Base-by-base conservation (phyloP, 164 flowering plant genomes). In the Stephania cephalantha region DNA sequence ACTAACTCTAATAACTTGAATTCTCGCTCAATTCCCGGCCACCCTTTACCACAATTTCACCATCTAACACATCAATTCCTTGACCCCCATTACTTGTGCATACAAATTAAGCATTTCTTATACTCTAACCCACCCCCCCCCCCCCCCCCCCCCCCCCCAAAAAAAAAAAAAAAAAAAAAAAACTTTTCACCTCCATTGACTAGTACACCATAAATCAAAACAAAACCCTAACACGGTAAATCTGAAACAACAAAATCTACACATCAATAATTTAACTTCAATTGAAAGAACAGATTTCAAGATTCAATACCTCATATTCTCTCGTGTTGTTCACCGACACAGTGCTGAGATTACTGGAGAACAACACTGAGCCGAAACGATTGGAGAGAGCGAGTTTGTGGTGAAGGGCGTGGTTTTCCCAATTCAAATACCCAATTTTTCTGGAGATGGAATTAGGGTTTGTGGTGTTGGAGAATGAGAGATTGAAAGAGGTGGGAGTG, bases 291-390 rank as follows among this genome's bases (percentile, higher is more conserved):
- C 12, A 50, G 55, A 50, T 2, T 35, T 35, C 1, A 35, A 35
- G 42, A 35, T 35, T 35, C 45, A 46, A 9, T 82, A 88, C 95
- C 90, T 89, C 90, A 74, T 87, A 88, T 29, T 84, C 70, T 64
- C 75, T 85, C 46, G 84, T 82, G 73, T 74, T 72, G 42, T n/a
- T 82, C 12, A 66, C 89, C 70, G 77, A 72, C 63, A 2, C 63
- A 2, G 85, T 78, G 22, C 87, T 84, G 68, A 75, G 63, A 64
- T 82, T 71, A 67, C 73, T 80, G 79, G 85, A 79, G 76, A 35
- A 79, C 71, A 78, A 82, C 35, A 53, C 77, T 78, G 71, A 70
- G 73, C 25, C 61, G 53, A 35, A 55, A 69, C 71, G 73, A 45
- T 18, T 71, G 35, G 30, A 25, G 53, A n/a, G 75, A 18, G 4